A percentile compares a stretch with the other conserved stretches of the same genome.
phyloP scores from a whole-genome alignment of 75 land plant genomes.

The Adiantum capillusveneris region DNA sequence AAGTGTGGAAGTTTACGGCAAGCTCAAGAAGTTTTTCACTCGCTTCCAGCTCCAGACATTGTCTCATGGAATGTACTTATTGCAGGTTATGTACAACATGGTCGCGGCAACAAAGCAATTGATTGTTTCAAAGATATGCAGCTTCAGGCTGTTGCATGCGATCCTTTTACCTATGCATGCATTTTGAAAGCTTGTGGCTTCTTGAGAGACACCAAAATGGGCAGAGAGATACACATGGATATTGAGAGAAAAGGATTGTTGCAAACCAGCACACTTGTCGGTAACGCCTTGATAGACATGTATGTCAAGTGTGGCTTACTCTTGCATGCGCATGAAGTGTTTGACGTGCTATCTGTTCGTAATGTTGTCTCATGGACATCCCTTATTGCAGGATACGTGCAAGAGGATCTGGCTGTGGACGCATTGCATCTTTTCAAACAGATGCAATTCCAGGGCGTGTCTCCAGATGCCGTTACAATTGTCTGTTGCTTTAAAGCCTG shows the following conservation, averaged over 20 bases:
- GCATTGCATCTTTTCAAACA: slow-evolving; percentile 13
- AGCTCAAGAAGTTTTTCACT: slow-evolving; percentile 5
- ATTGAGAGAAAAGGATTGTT: not conserved
- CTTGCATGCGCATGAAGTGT: slow-evolving; percentile 12
- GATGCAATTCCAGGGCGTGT: slow-evolving; percentile 11
- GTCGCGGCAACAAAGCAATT: slow-evolving; percentile 7
- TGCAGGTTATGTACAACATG: slow-evolving; percentile 16
- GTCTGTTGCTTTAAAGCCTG: slow-evolving; percentile 16
- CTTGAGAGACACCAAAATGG: not conserved
- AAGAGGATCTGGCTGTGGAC: slow-evolving; percentile 6
- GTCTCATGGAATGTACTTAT: slow-evolving; percentile 22
- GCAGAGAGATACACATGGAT: not conserved
- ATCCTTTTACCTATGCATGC: slow-evolving; percentile 1
- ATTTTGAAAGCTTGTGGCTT: slow-evolving; percentile 1
- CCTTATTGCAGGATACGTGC: slow-evolving; percentile 9
- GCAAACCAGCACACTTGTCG: not conserved
- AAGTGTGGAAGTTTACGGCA: slow-evolving; percentile 10
- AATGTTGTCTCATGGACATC: slow-evolving; percentile 20
- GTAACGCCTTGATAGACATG: slow-evolving; percentile 22
- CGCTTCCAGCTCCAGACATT: slow-evolving; percentile 1
- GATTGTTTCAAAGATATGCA: slow-evolving; percentile 11
- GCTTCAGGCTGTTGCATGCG: slow-evolving; percentile 2
- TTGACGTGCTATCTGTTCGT: slow-evolving; percentile 5
- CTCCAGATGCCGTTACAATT: slow-evolving; percentile 15
- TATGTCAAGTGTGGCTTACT: slow-evolving; percentile 13